Base-by-base conservation (phyloP, 1,284 basidiomycete species). In the Heterobasidion irregulare region DNA sequence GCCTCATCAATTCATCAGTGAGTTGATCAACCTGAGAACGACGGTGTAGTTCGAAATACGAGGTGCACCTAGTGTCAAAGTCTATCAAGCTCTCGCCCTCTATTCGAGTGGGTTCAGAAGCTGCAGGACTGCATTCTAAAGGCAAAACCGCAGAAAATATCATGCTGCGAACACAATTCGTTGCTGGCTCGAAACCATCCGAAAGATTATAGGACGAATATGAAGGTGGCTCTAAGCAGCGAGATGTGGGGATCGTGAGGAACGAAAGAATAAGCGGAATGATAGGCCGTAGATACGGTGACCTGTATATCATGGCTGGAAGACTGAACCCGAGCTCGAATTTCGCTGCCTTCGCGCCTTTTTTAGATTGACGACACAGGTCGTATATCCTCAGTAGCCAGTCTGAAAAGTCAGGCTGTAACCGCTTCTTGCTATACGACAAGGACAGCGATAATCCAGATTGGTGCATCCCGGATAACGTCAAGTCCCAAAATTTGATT, bases 11-110 rank as follows among this genome's bases (percentile, higher is more conserved):
- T 45, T 26, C 75, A 57, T 0, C 60, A 49, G 34, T 59, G 56
- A 2, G 56, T 46, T 0, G 67, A 68, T 13, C 70, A 34, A n/a
- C 58, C 47, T 15, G 70, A 68, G 70, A 68, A 72, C 38, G 62
- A 61, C 46, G 13, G 10, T 47, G 6, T 68, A 68, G 0, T 64
- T 62, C 3, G 50, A 52, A 6, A 45, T 32, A 16, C 41, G 6
- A 13, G 3, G 16, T 12, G 41, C 41, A 16, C 41, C 12, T 44
- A 44, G 12, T 12, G 12, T 44, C 13, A 2, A 44, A 16, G 41
- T 44, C 12, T 3, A 4, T 44, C 6, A 13, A 13, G 12, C 13
- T 44, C 12, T 16, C 12, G 41, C 41, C 41, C 41, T 13, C 41
- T 44, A 26, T 44, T 16, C 12, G 41, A 44, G 41, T 16, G 13